Evolutionary conservation across 202 grass and related monocot species (phyloP).

Genomic region (Setaria viridis): DNA sequence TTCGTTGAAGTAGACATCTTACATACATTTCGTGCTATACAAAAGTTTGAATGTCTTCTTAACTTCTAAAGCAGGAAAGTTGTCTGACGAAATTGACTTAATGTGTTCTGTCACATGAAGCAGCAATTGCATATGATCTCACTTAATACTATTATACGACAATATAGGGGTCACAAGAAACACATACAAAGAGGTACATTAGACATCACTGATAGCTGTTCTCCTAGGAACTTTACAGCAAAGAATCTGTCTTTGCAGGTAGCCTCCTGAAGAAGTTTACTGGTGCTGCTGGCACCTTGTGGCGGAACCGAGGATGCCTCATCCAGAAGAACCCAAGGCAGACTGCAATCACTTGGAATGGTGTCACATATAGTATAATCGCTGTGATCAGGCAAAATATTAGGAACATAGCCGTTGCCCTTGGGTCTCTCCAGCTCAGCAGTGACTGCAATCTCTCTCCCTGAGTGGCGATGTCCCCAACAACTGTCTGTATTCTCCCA

Average conservation of each 20-base stretch:
- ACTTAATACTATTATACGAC: conserved; percentile 40
- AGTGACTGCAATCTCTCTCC: conserved; percentile 90
- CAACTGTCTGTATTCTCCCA: conserved; percentile 67
- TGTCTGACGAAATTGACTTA: conserved; percentile 4
- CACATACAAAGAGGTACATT: conserved; percentile 18
- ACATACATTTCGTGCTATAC: conserved; percentile 23
- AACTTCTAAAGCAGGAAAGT: conserved; percentile 23
- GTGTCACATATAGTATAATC: conserved; percentile 65
- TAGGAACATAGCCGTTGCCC: conserved; percentile 88
- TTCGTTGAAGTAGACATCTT: conserved; percentile 24
- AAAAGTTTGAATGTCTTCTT: conserved; percentile 30
- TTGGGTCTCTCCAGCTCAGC: conserved; percentile 93
- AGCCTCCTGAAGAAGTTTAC: conserved; percentile 91
- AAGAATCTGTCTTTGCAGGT: conserved; percentile 81
- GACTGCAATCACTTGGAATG: conserved; percentile 64
- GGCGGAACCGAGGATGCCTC: conserved; percentile 89
- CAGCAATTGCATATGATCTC: conserved; percentile 36
- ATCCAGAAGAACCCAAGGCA: conserved; percentile 75
- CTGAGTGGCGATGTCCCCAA: conserved; percentile 88
- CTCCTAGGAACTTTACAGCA: conserved; percentile 57
- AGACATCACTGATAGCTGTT: conserved; percentile 27
- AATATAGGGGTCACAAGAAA: conserved; percentile 43
- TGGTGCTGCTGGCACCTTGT: conserved; percentile 57
- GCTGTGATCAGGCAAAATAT: conserved; percentile 76
- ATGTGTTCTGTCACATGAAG: conserved; percentile 31